Evolutionary conservation across 2,329 filamentous ascomycete genomes (phyloP).

Genomic region (Lojkania enalia): DNA sequence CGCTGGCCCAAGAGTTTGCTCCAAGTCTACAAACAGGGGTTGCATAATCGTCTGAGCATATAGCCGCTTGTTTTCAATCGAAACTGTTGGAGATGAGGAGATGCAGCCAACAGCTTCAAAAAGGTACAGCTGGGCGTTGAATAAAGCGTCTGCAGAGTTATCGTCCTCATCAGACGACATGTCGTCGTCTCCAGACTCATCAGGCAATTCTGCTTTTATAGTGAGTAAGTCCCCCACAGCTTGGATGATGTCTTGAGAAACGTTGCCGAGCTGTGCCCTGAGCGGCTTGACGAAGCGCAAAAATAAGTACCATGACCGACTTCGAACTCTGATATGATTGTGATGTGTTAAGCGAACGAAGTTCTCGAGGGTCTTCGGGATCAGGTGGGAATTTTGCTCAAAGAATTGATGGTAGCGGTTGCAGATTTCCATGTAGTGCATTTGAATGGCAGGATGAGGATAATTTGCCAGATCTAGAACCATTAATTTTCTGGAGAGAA

Average conservation of each 20-base stretch:
- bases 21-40: constrained; percentile 87
- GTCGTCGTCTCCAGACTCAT: constrained; percentile 78
- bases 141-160: constrained; percentile 85
- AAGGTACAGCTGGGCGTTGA: constrained; percentile 87
- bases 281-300: constrained; percentile 89
- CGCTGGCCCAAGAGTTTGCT: constrained; percentile 74
- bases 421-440: constrained; percentile 99
- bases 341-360: constrained; percentile 92
- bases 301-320: constrained; percentile 96
- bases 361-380: constrained; percentile 84
- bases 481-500: constrained; percentile 13
- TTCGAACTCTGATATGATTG: constrained; percentile 81
- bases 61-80: constrained; percentile 80
- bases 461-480: constrained; percentile 75
- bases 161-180: constrained; percentile 95
- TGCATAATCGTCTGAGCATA: constrained; percentile 87
- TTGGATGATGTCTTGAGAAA: constrained; percentile 88
- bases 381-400: constrained; percentile 77
- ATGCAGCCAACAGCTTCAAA: constrained; percentile 96
- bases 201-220: constrained; percentile 86
- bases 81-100: constrained; percentile 76
- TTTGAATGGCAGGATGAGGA: constrained; percentile 84
- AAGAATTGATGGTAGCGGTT: constrained; percentile 94
- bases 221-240: constrained; percentile 85
- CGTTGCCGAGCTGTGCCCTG: constrained; percentile 79